Base-by-base conservation (phyloP, 73 alveolate species). In the Chromera velia region DNA sequence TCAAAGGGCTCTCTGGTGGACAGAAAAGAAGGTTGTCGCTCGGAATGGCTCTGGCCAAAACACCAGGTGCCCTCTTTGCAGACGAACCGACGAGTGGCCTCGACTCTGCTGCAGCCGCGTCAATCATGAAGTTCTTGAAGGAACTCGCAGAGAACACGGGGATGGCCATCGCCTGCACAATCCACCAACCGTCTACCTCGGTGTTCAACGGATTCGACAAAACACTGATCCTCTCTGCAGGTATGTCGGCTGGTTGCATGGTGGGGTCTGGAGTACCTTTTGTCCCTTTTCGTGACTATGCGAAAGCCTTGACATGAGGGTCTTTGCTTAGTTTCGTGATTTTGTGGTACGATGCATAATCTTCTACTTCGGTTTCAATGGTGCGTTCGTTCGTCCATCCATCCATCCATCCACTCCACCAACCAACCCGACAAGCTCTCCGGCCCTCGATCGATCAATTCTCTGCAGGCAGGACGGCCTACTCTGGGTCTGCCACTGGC, bases 111-210 rank as follows among this genome's bases (percentile, higher is more conserved):
- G 32, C 79, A 17, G 74, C 74, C 73, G 73, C 73, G 34, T n/a
- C 29, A 28, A 68, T 68, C 45, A 68, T 31, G 40, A 31, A 29
- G 74, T 68, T 68, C 45, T 27, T 68, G 48, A 28, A 68, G 74
- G 74, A 68, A 31, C 74, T 68, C 48, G 74, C 74, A 10, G 40
- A 29, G 48, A 71, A 62, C 27, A 75, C 70, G 10, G 88, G 81
- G 19, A 55, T 72, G 67, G 72, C 81, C 29, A 75, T 85, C 27
- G 69, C 76, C 48, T 70, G 85, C 72, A 85, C 91, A 18, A 79
- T 85, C 24, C 91, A 85, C 82, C 71, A 79, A 71, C 91, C 91
- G 1, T 85, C 91, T 32, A 55, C 91, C 4, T 80, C 45, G 63
- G 47, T 80, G 29, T 85, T 77, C 70, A 79, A 80, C 24, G 63